Conservation (phyloP, 495 filamentous ascomycete genomes). For the Darksidea phi region DNA sequence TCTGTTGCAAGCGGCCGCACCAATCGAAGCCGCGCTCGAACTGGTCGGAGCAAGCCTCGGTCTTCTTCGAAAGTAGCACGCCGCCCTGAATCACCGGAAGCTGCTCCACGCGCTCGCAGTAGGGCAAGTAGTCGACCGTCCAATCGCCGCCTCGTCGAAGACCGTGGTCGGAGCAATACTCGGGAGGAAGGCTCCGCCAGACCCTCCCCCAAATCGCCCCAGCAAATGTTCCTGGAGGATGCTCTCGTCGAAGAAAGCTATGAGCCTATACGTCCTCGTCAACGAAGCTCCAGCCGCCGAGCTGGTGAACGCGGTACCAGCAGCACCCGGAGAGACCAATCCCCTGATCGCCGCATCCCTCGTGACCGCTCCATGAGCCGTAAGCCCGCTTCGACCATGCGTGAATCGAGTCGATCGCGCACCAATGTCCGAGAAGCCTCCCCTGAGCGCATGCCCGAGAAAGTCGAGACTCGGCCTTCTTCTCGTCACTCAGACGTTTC, state of each 20-base stretch:
- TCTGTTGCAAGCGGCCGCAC: constrained; percentile 28
- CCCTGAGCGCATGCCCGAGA: constrained; percentile 24
- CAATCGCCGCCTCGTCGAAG: constrained; percentile 36
- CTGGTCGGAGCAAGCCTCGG: constrained; percentile 27
- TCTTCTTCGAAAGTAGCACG: constrained; percentile 35
- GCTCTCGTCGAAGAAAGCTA: constrained; percentile 43
- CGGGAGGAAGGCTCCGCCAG: constrained; percentile 12
- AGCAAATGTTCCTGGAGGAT: constrained; percentile 45
- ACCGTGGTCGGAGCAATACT: constrained; percentile 29
- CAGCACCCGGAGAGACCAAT: constrained; percentile 50
- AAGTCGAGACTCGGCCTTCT: constrained; percentile 10
- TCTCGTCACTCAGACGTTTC: constrained; percentile 32
- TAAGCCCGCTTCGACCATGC: constrained; percentile 13
- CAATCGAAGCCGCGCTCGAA: constrained; percentile 25
- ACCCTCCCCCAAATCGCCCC: constrained; percentile 30
- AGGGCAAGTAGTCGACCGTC: constrained; percentile 29
- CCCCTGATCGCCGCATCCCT: constrained; percentile 41
- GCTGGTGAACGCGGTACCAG: constrained; percentile 51
- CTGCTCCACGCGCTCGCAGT: constrained; percentile 21
- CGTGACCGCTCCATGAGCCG: constrained; percentile 35
- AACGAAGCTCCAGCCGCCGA: constrained; percentile 61
- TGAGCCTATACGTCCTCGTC: constrained; percentile 44
- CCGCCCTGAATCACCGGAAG: constrained; percentile 37
- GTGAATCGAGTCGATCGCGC: constrained; percentile 27
- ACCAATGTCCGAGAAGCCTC: constrained; percentile 24